Conservation (phyloP, 2,329 filamentous ascomycete genomes). For the Botryotinia convoluta region DNA sequence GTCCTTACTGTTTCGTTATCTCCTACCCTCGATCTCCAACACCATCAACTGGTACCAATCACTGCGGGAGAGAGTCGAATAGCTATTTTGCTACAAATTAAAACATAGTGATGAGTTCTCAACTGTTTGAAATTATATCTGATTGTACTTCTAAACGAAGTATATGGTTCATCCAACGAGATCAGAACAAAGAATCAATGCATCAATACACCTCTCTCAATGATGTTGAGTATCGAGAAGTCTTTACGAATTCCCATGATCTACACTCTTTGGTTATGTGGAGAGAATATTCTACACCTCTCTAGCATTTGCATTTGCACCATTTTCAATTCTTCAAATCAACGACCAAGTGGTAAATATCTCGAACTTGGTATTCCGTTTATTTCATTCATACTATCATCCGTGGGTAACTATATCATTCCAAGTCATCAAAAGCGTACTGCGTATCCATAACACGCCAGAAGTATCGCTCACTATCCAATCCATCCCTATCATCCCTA, state of each 20-base stretch:
- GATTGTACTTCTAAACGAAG: background rate
- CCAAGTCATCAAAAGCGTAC: background rate
- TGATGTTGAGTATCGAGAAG: background rate
- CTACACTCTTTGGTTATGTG: background rate
- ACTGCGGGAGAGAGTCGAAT: background rate
- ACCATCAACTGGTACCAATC: background rate
- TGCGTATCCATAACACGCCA: slow-evolving; percentile 11
- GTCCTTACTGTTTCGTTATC: background rate
- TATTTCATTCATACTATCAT: background rate
- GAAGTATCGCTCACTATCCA: slow-evolving; percentile 9
- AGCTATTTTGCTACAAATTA: background rate
- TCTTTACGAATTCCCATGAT: background rate
- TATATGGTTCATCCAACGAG: background rate
- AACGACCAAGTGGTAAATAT: background rate
- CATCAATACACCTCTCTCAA: background rate
- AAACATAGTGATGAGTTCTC: background rate
- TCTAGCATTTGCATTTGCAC: background rate
- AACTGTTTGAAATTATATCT: background rate
- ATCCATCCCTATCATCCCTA: slow-evolving; percentile 3
- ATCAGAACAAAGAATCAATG: background rate
- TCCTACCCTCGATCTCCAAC: background rate
- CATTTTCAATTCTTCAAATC: background rate
- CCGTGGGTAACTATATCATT: background rate
- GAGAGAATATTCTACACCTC: background rate
- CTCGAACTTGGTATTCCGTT: background rate